Conservation (phyloP, 1,284 basidiomycete species). For the Thecaphora thlaspeos region DNA sequence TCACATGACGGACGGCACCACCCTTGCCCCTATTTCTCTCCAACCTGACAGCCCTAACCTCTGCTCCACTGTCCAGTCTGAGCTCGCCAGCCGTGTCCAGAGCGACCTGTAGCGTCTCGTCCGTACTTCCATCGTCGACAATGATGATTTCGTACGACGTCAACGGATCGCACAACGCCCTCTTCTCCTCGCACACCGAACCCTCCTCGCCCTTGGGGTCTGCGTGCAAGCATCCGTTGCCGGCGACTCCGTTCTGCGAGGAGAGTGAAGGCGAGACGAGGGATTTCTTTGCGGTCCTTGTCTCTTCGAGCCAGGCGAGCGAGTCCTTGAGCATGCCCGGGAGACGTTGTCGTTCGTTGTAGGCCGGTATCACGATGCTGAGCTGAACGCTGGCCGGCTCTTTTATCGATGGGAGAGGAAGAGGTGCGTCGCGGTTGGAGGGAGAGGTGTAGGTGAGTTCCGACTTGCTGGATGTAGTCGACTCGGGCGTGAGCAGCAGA, state of each 20-base stretch:
- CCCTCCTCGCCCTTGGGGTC: no score
- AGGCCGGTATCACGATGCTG: conserved; percentile 82
- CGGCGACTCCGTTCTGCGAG: background rate
- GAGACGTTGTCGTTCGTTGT: conserved; percentile 80
- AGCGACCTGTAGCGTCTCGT: conserved; percentile 70
- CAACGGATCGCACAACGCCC: conserved; percentile 16
- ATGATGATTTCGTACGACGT: conserved; percentile 71
- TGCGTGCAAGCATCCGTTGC: no score
- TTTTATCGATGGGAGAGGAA: conserved; percentile 9
- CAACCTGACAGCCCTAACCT: conserved; percentile 74
- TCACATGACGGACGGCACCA: conserved; percentile 79
- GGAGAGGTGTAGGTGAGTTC: conserved; percentile 17
- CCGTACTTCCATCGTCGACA: conserved; percentile 83
- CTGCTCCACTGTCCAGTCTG: conserved; percentile 59
- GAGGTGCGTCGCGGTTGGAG: background rate
- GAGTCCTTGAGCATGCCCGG: conserved; percentile 76
- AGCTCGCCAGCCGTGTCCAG: conserved; percentile 68
- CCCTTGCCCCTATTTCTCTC: conserved; percentile 84
- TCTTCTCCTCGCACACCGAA: background rate
- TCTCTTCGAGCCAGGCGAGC: conserved; percentile 61
- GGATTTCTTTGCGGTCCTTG: background rate
- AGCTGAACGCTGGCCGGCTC: conserved; percentile 59
- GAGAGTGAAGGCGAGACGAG: conserved; percentile 7
- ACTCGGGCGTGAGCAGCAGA: conserved; percentile 14
- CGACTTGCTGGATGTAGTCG: conserved; percentile 6